Conservation (phyloP, 257 asterid species). For the Rauvolfia tetraphylla region DNA sequence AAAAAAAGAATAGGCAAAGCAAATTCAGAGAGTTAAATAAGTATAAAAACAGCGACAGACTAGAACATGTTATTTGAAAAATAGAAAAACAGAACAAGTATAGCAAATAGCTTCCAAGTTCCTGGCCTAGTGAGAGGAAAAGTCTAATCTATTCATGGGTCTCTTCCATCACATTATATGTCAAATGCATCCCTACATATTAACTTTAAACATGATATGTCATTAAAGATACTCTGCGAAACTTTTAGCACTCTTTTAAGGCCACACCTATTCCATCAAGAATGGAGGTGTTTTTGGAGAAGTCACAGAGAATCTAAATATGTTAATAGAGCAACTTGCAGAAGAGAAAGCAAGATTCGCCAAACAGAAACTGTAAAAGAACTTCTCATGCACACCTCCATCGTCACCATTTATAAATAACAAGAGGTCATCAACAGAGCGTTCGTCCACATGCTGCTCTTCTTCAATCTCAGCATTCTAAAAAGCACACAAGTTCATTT, state of each 20-base stretch:
- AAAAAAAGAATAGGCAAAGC: conserved; percentile 14
- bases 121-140: background rate
- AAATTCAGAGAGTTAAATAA: conserved; percentile 10
- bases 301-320: background rate
- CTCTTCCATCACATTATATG: background rate
- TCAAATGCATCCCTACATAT: background rate
- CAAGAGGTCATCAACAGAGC: conserved; percentile 46
- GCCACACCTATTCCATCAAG: background rate
- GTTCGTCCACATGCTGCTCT: conserved; percentile 40
- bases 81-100: background rate
- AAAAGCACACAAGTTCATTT: conserved; percentile 11
- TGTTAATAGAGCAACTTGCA: background rate
- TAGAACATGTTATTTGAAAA: background rate
- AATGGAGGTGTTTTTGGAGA: background rate
- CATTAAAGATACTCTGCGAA: background rate
- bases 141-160: background rate
- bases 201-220: background rate
- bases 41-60: background rate
- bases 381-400: conserved; percentile 29
- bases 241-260: background rate
- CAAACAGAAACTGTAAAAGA: background rate
- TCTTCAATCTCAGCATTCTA: conserved; percentile 42
- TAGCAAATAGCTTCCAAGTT: background rate
- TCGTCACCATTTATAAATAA: conserved; percentile 47
- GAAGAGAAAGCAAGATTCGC: background rate